A percentile compares a stretch with the other conserved stretches of the same genome.
These are phyloP conservation scores for Hygrophila difformis DNA, from an alignment of 257 asterid species.

Conservation along the genomic window DNA sequence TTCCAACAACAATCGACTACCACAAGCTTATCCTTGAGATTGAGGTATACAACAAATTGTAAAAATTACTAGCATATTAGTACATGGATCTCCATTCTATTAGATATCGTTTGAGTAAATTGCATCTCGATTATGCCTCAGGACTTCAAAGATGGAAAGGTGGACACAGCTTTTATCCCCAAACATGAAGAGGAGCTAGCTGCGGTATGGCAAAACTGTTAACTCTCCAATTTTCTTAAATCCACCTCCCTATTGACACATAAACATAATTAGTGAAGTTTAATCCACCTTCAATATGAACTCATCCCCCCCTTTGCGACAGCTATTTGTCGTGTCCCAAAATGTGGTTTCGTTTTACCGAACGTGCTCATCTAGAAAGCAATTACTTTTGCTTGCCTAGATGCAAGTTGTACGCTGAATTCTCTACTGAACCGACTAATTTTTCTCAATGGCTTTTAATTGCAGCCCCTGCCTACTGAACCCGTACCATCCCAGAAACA, in stretches of 20 bases:
- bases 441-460: conserved; percentile 6
- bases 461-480: conserved; percentile 42
- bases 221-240: neutral
- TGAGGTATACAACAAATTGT: conserved; percentile 41
- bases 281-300: no score
- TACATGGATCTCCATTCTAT: neutral
- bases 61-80: conserved; percentile 1
- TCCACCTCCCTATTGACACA: neutral
- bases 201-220: conserved; percentile 44
- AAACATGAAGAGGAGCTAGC: conserved; percentile 95
- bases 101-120: neutral
- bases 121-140: conserved; percentile 18
- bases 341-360: no score
- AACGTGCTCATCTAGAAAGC: no score
- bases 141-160: conserved; percentile 91
- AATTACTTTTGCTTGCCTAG: no score
- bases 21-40: conserved; percentile 95
- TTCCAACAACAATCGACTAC: conserved; percentile 94
- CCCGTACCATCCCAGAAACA: conserved; percentile 23
- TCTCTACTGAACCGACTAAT: no score
- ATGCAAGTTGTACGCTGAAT: no score
- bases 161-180: conserved; percentile 96
- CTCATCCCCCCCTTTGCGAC: no score
- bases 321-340: no score
- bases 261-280: neutral